These are phyloP conservation scores for Dysphania ambrosioides DNA, from an alignment of 148 eudicot genomes.

Conservation along the genomic window DNA sequence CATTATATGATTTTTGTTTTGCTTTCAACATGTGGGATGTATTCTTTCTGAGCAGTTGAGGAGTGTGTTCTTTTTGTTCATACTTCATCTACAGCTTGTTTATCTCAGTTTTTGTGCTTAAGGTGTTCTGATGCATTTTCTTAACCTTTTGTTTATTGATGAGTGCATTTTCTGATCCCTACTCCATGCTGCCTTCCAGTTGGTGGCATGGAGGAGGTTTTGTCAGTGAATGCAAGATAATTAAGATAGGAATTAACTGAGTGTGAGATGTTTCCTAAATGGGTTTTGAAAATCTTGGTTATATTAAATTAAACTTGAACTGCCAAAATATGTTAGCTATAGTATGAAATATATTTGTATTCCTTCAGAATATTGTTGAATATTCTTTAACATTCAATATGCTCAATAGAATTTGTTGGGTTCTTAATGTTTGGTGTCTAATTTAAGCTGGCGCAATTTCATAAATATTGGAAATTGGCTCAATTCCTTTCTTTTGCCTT, in stretches of 20 bases:
- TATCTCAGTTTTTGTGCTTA: background rate
- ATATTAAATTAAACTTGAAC: background rate
- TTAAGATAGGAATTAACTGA: background rate
- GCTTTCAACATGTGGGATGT: background rate
- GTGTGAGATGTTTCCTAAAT: background rate
- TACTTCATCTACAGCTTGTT: background rate
- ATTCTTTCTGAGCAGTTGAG: background rate
- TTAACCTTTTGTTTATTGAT: background rate
- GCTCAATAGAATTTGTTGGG: background rate
- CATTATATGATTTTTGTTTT: background rate
- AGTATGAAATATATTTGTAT: too few species aligned
- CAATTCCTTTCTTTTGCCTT: background rate
- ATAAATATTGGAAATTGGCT: background rate
- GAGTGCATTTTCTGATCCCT: background rate
- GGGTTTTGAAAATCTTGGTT: background rate
- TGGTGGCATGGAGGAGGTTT: background rate
- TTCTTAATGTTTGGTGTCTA: slow-evolving; percentile 4
- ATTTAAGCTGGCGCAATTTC: background rate
- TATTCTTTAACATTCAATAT: background rate
- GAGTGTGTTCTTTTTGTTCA: background rate
- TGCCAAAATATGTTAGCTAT: background rate
- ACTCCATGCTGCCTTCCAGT: background rate
- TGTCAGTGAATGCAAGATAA: background rate
- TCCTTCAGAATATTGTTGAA: background rate
- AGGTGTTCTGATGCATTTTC: background rate